These are phyloP conservation scores for Oldenlandia corymbosa DNA, from an alignment of 257 asterid species.

Conservation along the genomic window DNA sequence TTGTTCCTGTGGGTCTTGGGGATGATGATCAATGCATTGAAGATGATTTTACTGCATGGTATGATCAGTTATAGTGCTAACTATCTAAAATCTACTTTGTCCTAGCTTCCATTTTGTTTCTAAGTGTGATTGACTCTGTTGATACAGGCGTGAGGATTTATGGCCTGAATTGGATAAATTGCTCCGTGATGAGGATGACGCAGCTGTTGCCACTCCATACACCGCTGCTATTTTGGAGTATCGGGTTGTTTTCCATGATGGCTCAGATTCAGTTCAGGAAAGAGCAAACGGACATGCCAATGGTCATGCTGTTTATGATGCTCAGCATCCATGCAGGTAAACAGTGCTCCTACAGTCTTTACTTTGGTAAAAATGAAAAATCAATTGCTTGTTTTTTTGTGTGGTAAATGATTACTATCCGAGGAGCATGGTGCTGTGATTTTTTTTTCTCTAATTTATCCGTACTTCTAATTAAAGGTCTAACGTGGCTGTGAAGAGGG, in stretches of 20 bases:
- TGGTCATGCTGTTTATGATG: constrained; percentile 61
- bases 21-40: constrained; percentile 99
- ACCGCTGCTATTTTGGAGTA: constrained; percentile 91
- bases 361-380: not conserved
- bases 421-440: not conserved
- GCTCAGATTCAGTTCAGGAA: constrained; percentile 32
- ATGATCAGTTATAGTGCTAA: constrained; percentile 11
- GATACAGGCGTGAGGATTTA: constrained; percentile 70
- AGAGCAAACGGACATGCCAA: constrained; percentile 49
- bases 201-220: constrained; percentile 71
- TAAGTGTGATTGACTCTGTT: constrained; percentile 1
- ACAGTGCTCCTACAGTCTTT: constrained; percentile 8
- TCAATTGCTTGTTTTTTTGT: not conserved
- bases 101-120: not conserved
- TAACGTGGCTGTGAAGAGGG: constrained; percentile 78
- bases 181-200: constrained; percentile 62
- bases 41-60: constrained; percentile 97
- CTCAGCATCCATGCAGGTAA: constrained; percentile 92
- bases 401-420: not conserved
- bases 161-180: constrained; percentile 94
- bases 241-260: constrained; percentile 69
- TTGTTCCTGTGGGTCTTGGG: constrained; percentile 90
- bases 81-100: not conserved
- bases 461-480: constrained; percentile 38
- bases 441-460: constrained; percentile 10